phyloP scores from a whole-genome alignment of 768 basidiomycete genomes.

The Hortiboletus campestris region DNA sequence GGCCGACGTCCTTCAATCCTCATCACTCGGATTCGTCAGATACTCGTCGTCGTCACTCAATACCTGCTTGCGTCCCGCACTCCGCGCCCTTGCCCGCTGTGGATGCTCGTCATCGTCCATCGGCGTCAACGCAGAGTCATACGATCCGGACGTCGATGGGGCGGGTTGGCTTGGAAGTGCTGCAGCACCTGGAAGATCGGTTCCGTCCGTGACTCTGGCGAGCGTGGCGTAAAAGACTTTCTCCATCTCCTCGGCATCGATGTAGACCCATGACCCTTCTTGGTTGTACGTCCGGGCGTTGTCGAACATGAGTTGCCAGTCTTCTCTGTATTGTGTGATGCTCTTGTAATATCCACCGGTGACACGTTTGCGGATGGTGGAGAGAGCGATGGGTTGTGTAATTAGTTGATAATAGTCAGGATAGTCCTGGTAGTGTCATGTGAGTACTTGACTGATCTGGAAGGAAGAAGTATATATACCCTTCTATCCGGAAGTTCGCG shows the following conservation, averaged over 20 bases:
- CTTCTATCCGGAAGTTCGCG: constrained; percentile 79
- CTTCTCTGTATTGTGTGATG: constrained; percentile 66
- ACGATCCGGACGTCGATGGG: constrained; percentile 43
- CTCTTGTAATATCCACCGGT: constrained; percentile 68
- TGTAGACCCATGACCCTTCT: constrained; percentile 93
- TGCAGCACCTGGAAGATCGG: constrained; percentile 74
- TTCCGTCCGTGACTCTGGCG: constrained; percentile 59
- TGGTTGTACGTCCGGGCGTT: constrained; percentile 94
- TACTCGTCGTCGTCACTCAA: constrained; percentile 67
- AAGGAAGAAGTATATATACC: constrained; percentile 38
- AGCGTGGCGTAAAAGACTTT: constrained; percentile 78
- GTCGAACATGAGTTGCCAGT: constrained; percentile 89
- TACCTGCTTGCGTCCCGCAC: constrained; percentile 66
- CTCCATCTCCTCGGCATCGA: constrained; percentile 93
- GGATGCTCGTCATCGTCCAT: constrained; percentile 81
- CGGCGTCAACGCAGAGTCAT: constrained; percentile 69
- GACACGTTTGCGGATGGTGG: constrained; percentile 77
- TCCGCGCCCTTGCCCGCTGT: constrained; percentile 53
- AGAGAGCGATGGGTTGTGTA: constrained; percentile 81
- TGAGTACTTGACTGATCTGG: constrained; percentile 9
- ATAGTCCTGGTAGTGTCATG: constrained; percentile 57
- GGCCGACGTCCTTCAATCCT: constrained; percentile 45
- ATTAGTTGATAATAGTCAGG: constrained; percentile 94
- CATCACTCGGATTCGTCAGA: constrained; percentile 68
- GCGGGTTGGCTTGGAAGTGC: constrained; percentile 29